phyloP scores from a whole-genome alignment of 2,329 filamentous ascomycete genomes.

The Ophiostoma populinum region DNA sequence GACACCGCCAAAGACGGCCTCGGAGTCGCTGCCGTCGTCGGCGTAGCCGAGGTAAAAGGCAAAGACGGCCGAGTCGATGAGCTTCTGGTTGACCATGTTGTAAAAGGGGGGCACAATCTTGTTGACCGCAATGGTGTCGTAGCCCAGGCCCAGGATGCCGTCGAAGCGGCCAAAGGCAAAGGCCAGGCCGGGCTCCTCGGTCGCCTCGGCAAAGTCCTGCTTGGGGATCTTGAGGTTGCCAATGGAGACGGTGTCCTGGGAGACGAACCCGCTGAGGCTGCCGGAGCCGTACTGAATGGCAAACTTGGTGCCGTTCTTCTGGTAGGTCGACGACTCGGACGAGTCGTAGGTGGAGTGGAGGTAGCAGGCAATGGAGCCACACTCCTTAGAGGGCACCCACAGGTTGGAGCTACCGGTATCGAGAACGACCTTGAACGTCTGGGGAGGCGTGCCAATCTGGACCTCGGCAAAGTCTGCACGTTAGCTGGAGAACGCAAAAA shows the following conservation, averaged over 20 bases:
- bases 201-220: slow-evolving; percentile 94
- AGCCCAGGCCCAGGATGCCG: slow-evolving; percentile 87
- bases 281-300: slow-evolving; percentile 93
- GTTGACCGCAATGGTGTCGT: slow-evolving; percentile 95
- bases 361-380: slow-evolving; percentile 93
- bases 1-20: slow-evolving; percentile 78
- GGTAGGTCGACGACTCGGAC: slow-evolving; percentile 71
- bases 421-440: slow-evolving; percentile 95
- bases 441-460: slow-evolving; percentile 74
- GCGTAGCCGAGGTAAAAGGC: slow-evolving; percentile 84
- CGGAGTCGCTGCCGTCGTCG: slow-evolving; percentile 56
- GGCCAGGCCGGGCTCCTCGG: slow-evolving; percentile 83
- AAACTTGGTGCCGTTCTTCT: slow-evolving; percentile 84
- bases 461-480: slow-evolving; percentile 87
- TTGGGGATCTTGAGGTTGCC: slow-evolving; percentile 77
- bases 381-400: slow-evolving; percentile 86
- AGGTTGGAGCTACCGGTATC: slow-evolving; percentile 98
- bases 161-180: slow-evolving; percentile 98
- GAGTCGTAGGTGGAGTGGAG: slow-evolving; percentile 95
- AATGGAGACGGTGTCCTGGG: slow-evolving; percentile 70
- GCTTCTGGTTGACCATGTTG: slow-evolving; percentile 77
- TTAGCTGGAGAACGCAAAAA: not conserved
- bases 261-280: slow-evolving; percentile 83
- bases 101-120: slow-evolving; percentile 90
- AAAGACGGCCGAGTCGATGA: slow-evolving; percentile 85